Conservation (phyloP, 2,329 filamentous ascomycete species). For the Aspergillus uvarum region DNA sequence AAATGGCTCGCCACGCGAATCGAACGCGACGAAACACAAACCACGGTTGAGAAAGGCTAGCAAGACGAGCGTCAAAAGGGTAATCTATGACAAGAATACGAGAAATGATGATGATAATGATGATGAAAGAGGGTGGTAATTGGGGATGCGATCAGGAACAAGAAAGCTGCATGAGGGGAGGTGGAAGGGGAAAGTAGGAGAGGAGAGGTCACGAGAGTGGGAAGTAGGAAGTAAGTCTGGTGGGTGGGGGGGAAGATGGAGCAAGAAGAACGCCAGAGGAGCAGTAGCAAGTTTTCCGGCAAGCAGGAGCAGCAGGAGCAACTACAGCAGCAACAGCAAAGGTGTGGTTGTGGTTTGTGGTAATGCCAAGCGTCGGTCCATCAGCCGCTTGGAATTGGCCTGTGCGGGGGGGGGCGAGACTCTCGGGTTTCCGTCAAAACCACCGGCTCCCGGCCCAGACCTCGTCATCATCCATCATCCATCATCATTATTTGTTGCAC, state of each 20-base stretch:
- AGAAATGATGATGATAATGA: neutral
- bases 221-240: too few species aligned
- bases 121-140: neutral
- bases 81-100: neutral
- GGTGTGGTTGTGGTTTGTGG: neutral
- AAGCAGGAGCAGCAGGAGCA: neutral
- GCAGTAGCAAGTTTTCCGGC: neutral
- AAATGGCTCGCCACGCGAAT: conserved; percentile 9
- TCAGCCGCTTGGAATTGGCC: neutral
- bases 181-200: neutral
- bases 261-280: conserved; percentile 14
- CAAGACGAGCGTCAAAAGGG: neutral
- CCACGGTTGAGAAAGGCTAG: neutral
- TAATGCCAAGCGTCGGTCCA: neutral
- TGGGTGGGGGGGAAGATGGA: conserved; percentile 6
- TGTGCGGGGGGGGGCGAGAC: neutral
- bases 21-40: conserved; percentile 11
- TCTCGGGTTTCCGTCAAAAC: neutral
- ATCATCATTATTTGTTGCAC: neutral
- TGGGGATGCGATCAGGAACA: neutral
- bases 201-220: neutral
- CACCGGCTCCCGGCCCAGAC: neutral
- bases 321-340: neutral
- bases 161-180: neutral
- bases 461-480: neutral